Percentiles rank a stretch among this genome's conserved stretches.
Conservation (phyloP, 257 asterid species). For the Perilla frutescens region DNA sequence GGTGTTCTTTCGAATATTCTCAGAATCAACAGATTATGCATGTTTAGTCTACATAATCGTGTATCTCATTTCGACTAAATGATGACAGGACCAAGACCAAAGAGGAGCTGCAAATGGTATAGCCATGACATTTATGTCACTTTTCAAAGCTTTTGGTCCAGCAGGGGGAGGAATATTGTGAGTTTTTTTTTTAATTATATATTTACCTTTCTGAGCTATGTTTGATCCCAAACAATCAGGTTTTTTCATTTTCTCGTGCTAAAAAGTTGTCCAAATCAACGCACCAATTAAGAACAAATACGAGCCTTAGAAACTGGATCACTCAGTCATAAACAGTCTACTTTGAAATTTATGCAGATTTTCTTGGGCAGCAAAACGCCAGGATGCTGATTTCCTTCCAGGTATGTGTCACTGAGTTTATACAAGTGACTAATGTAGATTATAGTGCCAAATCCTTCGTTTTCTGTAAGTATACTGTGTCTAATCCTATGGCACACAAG, state of each 20-base stretch:
- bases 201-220: too few relatives aligned
- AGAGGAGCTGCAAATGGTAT: conserved; percentile 94
- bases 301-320: too few relatives aligned
- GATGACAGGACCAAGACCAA: conserved; percentile 69
- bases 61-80: not conserved
- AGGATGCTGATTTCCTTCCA: conserved; percentile 59
- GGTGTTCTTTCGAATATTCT: too few relatives aligned
- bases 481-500: too few relatives aligned
- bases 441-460: too few relatives aligned
- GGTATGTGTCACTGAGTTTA: conserved; percentile 40
- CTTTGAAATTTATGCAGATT: conserved; percentile 49
- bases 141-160: conserved; percentile 77
- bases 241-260: not conserved
- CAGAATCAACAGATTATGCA: too few relatives aligned
- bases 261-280: too few relatives aligned
- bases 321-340: too few relatives aligned
- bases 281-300: too few relatives aligned
- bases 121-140: conserved; percentile 75
- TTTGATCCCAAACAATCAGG: too few relatives aligned
- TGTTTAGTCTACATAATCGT: not conserved
- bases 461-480: too few relatives aligned
- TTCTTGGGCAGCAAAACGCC: conserved; percentile 83
- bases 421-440: too few relatives aligned
- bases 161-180: conserved; percentile 79
- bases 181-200: conserved; percentile 42